Percentiles rank a stretch among this genome's conserved stretches.
Conservation (phyloP, 2,329 filamentous ascomycete species). For the Diplodia scrobiculata region DNA sequence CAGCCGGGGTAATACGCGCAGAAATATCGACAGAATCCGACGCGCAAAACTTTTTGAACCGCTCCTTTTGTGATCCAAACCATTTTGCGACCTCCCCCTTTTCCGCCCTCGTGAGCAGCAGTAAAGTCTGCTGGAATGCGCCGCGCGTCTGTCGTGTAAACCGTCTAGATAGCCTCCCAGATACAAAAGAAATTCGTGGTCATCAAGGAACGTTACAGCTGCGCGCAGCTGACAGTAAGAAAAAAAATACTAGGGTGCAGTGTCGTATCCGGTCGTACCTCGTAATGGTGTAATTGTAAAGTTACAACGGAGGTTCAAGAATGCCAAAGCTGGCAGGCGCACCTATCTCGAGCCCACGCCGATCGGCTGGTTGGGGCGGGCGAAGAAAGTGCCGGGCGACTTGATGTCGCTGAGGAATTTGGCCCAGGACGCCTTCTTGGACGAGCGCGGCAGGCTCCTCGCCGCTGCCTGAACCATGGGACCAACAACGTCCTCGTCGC, state of each 20-base stretch:
- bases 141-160: slow-evolving; percentile 10
- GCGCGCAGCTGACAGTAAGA: slow-evolving; percentile 32
- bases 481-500: slow-evolving; percentile 89
- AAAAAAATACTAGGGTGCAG: slow-evolving; percentile 32
- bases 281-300: slow-evolving; percentile 39
- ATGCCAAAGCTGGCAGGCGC: slow-evolving; percentile 8
- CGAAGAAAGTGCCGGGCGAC: slow-evolving; percentile 41
- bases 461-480: slow-evolving; percentile 68
- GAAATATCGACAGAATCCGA: slow-evolving; percentile 9
- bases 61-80: slow-evolving; percentile 20
- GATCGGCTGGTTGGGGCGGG: slow-evolving; percentile 35
- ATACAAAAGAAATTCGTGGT: slow-evolving; percentile 39
- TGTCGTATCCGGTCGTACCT: slow-evolving; percentile 46
- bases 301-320: slow-evolving; percentile 35
- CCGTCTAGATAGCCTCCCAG: slow-evolving; percentile 23
- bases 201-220: slow-evolving; percentile 31
- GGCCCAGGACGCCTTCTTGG: slow-evolving; percentile 44
- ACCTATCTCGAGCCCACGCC: slow-evolving; percentile 10
- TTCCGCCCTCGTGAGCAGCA: neutral
- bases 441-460: slow-evolving; percentile 43
- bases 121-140: neutral
- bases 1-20: neutral
- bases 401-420: slow-evolving; percentile 45
- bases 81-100: slow-evolving; percentile 6
- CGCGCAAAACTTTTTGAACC: slow-evolving; percentile 22